Evolutionary conservation across 2,329 filamentous ascomycete genomes (phyloP).

Genomic region (Orbilia brochopaga): DNA sequence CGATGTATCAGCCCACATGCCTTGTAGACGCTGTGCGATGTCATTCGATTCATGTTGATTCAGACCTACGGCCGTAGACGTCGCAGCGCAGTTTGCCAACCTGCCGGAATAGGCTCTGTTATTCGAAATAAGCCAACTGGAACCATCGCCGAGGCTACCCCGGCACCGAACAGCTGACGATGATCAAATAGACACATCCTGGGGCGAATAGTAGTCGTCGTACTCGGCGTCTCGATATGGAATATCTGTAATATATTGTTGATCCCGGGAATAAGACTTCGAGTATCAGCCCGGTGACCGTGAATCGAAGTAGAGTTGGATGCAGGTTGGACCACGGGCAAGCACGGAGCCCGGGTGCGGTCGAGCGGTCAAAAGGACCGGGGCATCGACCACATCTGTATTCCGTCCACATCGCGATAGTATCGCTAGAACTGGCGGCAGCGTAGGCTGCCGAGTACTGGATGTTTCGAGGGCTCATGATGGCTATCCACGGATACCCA

Average conservation of each 20-base stretch:
- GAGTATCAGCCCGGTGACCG: neutral
- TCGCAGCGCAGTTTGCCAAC: conserved; percentile 12
- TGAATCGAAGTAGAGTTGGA: neutral
- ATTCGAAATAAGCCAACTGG: conserved; percentile 14
- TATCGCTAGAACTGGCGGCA: neutral
- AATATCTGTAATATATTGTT: no score
- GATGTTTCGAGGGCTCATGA: neutral
- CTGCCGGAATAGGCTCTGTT: conserved; percentile 36
- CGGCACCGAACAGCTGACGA: conserved; percentile 1
- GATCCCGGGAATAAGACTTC: neutral
- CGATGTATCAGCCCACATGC: neutral
- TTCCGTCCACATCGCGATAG: no score
- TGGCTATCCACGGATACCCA: conserved; percentile 35
- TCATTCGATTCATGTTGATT: neutral
- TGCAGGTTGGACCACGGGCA: conserved; percentile 10
- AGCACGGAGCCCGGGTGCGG: neutral
- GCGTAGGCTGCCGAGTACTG: neutral
- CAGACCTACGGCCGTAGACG: neutral
- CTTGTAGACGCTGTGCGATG: no score
- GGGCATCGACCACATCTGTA: no score
- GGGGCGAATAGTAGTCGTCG: neutral
- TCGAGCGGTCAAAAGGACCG: conserved; percentile 30
- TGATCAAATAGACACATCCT: neutral
- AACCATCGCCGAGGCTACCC: conserved; percentile 19
- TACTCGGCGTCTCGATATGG: no score